Evolutionary conservation across 169 alveolate species (phyloP).

Genomic region (Plasmodium coatneyi): DNA sequence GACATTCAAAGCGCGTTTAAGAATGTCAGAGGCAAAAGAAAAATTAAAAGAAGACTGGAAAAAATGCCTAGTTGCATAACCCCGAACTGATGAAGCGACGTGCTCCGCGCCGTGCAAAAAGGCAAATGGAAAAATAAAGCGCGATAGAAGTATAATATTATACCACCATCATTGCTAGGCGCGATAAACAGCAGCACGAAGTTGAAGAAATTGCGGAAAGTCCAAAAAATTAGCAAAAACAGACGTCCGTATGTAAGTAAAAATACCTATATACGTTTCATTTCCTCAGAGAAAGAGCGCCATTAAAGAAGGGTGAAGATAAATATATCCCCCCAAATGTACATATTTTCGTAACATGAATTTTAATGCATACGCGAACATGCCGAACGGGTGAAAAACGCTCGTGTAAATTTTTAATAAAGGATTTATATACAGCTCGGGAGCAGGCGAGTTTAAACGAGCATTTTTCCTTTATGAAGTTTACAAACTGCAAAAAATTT

Average conservation of each 20-base stretch:
- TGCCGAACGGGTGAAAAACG: neutral
- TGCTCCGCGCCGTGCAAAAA: neutral
- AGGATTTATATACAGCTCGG: neutral
- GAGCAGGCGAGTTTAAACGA: neutral
- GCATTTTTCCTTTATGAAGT: neutral
- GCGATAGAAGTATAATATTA: neutral
- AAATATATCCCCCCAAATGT: neutral
- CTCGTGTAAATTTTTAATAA: neutral
- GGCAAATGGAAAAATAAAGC: neutral
- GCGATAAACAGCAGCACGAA: neutral
- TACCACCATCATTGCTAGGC: neutral
- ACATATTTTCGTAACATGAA: neutral
- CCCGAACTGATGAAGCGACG: neutral
- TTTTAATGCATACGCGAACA: neutral
- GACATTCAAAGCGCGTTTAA: neutral
- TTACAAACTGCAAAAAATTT: neutral
- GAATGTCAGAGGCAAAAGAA: neutral
- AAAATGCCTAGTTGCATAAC: neutral
- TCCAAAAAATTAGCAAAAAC: neutral
- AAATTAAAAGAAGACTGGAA: neutral
- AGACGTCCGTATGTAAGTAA: neutral
- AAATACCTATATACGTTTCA: neutral
- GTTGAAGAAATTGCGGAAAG: neutral
- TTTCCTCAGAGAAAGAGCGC: neutral
- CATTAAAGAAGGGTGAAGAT: neutral